Base-by-base conservation (phyloP, 1,284 basidiomycete species). In the Amylostereum chailletii region DNA sequence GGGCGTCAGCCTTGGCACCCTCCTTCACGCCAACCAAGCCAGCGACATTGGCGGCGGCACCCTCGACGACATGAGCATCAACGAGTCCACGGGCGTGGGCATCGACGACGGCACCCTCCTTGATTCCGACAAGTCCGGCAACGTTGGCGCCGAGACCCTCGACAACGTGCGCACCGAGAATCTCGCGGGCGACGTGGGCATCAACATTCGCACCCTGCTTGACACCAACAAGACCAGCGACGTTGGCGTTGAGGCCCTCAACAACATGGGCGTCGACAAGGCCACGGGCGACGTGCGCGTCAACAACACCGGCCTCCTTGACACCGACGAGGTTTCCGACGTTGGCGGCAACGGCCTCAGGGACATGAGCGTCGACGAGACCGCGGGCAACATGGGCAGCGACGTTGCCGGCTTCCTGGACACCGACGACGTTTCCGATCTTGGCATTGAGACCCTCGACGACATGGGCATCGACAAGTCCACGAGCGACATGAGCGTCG, bases 311-410 rank as follows among this genome's bases (percentile, higher is more conserved):
- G 11, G 47, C 51, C 26, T 52, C 47, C 3, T 34, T 36, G n/a
- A 43, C 34, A 8, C 48, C 48, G 7, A 45, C 34, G 30, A 52
- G 10, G 26, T 34, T 32, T 3, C 34, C 42, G 30, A 52, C 40
- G 31, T 52, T 32, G 2, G 46, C 40, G 10, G 44, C 46, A 9
- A 37, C 10, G 19, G 29, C 45, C 34, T 46, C 45, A 8, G 31
- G 27, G 33, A 11, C 45, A 19, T 19, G 19, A 29, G 40, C 50
- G 32, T 42, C 46, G 26, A 42, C n/a, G 5, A 50, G n/a, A 31
- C 44, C 50, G 29, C 50, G 51, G 4, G 34, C 51, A 10, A 52
- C 42, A n/a, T 37, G 27, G 19, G 36, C 49, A 3, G 5, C 45
- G 27, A 40, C 48, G 11, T 10, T 49, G n/a, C 8, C 48, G 34